These are phyloP conservation scores for Magnusiomyces sp. DNA, from an alignment of 1,139 yeast species.

Conservation along the genomic window DNA sequence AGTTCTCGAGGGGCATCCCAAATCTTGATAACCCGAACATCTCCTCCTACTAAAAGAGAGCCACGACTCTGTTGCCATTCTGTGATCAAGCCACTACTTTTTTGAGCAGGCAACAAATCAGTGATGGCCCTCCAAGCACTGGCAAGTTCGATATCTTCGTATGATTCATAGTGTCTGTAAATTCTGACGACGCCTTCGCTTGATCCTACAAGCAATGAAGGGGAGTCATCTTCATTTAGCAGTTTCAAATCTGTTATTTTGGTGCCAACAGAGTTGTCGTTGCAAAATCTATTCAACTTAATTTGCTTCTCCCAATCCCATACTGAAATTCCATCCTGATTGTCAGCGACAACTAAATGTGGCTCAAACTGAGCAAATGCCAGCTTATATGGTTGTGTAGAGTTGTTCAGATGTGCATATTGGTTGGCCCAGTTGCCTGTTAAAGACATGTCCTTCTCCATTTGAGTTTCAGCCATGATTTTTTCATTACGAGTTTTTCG, in stretches of 20 bases:
- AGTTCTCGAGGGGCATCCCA: constrained; percentile 98
- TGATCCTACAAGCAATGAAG: constrained; percentile 78
- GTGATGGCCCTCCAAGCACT: constrained; percentile 93
- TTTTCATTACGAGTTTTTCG: constrained; percentile 81
- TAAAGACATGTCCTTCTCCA: constrained; percentile 75
- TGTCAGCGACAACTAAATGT: constrained; percentile 72
- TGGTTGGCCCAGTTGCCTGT: constrained; percentile 79
- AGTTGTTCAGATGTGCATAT: constrained; percentile 55
- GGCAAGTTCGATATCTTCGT: constrained; percentile 50
- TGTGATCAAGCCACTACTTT: constrained; percentile 74
- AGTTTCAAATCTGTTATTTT: constrained; percentile 80
- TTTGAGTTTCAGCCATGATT: constrained; percentile 81
- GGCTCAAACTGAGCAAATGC: constrained; percentile 88
- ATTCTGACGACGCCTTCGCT: constrained; percentile 89
- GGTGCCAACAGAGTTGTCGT: constrained; percentile 81
- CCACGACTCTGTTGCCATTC: constrained; percentile 99
- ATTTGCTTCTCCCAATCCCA: constrained; percentile 77
- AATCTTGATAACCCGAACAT: constrained; percentile 77
- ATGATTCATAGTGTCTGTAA: constrained; percentile 64
- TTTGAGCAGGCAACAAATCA: constrained; percentile 58
- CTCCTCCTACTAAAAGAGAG: constrained; percentile 85
- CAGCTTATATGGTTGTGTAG: constrained; percentile 69
- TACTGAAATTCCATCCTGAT: constrained; percentile 70
- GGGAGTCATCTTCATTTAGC: constrained; percentile 85
- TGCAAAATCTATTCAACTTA: constrained; percentile 61